phyloP scores from a whole-genome alignment of 1,284 basidiomycete genomes.

The Cutaneotrichosporon sp. region DNA sequence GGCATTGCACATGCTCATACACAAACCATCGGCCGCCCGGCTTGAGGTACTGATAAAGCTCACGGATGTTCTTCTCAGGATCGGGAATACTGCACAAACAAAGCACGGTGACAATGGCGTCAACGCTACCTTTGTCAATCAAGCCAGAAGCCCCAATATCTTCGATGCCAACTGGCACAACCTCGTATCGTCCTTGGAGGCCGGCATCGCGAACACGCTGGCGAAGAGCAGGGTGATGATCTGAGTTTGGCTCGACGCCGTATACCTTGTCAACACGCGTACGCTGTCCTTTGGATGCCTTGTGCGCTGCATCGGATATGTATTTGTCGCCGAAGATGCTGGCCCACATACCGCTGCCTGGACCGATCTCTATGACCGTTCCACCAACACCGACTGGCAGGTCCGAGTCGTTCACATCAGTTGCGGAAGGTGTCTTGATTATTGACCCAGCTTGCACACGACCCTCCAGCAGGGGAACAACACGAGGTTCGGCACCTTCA shows the following conservation, averaged over 20 bases:
- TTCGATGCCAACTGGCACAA: slow-evolving; percentile 17
- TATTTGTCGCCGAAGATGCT: slow-evolving; percentile 16
- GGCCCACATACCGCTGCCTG: slow-evolving; percentile 18
- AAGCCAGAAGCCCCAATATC: slow-evolving; percentile 8
- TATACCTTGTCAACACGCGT: slow-evolving; percentile 10
- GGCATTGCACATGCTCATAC: slow-evolving; percentile 15
- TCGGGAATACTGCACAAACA: slow-evolving; percentile 19
- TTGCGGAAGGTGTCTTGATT: not conserved
- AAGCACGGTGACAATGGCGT: slow-evolving; percentile 15
- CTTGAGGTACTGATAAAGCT: slow-evolving; percentile 20
- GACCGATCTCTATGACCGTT: slow-evolving; percentile 16
- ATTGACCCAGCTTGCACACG: slow-evolving; percentile 11
- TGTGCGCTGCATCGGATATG: not conserved
- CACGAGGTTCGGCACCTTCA: slow-evolving; percentile 5
- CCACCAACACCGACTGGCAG: slow-evolving; percentile 9
- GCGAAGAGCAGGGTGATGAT: slow-evolving; percentile 11
- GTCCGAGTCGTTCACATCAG: not conserved
- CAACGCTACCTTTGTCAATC: slow-evolving; percentile 15
- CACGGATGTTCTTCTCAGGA: slow-evolving; percentile 14
- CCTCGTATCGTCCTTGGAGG: slow-evolving; percentile 13
- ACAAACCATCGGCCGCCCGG: slow-evolving; percentile 18
- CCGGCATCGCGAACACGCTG: slow-evolving; percentile 2
- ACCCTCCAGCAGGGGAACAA: slow-evolving; percentile 16
- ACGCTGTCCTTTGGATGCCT: slow-evolving; percentile 2
- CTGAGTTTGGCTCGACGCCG: slow-evolving; percentile 18